Evolutionary conservation across 768 basidiomycete genomes (phyloP).

Genomic region (Imleria badia): DNA sequence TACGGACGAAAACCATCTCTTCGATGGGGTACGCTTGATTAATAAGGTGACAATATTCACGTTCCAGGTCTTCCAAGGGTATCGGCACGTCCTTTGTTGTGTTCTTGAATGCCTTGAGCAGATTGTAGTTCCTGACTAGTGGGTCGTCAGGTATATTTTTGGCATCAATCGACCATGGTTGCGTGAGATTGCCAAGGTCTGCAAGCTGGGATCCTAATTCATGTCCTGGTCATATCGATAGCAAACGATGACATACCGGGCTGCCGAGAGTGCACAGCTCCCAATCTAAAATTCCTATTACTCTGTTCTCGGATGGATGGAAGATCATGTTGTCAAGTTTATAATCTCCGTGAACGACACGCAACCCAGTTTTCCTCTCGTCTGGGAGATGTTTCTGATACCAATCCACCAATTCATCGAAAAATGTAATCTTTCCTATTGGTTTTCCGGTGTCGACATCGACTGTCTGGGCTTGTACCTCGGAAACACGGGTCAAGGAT

Average conservation of each 20-base stretch:
- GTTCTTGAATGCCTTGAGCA: slow-evolving; percentile 66
- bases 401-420: slow-evolving; percentile 73
- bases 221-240: not conserved
- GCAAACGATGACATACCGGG: slow-evolving; percentile 56
- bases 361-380: slow-evolving; percentile 68
- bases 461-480: slow-evolving; percentile 66
- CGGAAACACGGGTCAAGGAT: slow-evolving; percentile 78
- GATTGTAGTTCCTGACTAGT: slow-evolving; percentile 9
- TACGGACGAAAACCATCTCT: slow-evolving; percentile 78
- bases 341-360: slow-evolving; percentile 97
- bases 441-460: slow-evolving; percentile 62
- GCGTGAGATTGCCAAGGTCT: slow-evolving; percentile 87
- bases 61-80: slow-evolving; percentile 69
- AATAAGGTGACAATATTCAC: slow-evolving; percentile 73
- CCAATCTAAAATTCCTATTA: slow-evolving; percentile 97
- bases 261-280: slow-evolving; percentile 94
- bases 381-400: slow-evolving; percentile 74
- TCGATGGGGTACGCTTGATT: slow-evolving; percentile 69
- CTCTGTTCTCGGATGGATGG: slow-evolving; percentile 86
- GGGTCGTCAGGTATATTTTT: slow-evolving; percentile 35
- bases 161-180: slow-evolving; percentile 71
- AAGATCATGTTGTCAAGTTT: slow-evolving; percentile 98
- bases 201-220: slow-evolving; percentile 54
- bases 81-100: slow-evolving; percentile 56
- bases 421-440: slow-evolving; percentile 73